A percentile compares a stretch with the other conserved stretches of the same genome.
Conservation (phyloP, 1,284 basidiomycete species). For the Heliocybe sulcata region DNA sequence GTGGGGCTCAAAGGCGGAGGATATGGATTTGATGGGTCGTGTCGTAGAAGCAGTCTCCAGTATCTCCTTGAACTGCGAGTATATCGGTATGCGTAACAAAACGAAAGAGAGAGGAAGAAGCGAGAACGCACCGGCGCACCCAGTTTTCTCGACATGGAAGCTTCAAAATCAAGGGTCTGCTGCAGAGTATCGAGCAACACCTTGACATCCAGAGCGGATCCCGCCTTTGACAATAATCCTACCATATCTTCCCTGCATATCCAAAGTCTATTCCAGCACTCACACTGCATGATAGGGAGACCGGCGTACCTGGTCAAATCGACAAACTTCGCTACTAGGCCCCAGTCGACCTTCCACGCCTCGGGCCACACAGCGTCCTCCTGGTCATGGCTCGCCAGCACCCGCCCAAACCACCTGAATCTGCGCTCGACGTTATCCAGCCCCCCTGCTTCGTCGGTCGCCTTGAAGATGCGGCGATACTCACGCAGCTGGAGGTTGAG, state of each 20-base stretch:
- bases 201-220: conserved; percentile 68
- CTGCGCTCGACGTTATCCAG: conserved; percentile 92
- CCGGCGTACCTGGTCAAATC: conserved; percentile 83
- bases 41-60: conserved; percentile 43
- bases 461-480: conserved; percentile 92
- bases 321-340: conserved; percentile 75
- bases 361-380: conserved; percentile 81
- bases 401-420: conserved; percentile 93
- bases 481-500: conserved; percentile 29
- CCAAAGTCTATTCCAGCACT: too few species aligned
- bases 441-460: conserved; percentile 90
- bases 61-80: conserved; percentile 49
- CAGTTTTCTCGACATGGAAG: conserved; percentile 73
- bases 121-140: conserved; percentile 55
- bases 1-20: conserved; percentile 86
- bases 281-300: too few species aligned
- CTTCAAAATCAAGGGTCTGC: conserved; percentile 82
- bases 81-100: conserved; percentile 1
- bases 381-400: conserved; percentile 84
- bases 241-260: conserved; percentile 64
- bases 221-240: conserved; percentile 59
- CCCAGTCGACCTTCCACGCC: conserved; percentile 79
- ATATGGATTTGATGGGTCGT: conserved; percentile 58
- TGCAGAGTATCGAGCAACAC: conserved; percentile 80
- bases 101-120: not conserved